Percentiles rank a stretch among this genome's conserved stretches.
These are phyloP conservation scores for Euphorbia corollata DNA, from an alignment of 441 rosid species.

Conservation along the genomic window DNA sequence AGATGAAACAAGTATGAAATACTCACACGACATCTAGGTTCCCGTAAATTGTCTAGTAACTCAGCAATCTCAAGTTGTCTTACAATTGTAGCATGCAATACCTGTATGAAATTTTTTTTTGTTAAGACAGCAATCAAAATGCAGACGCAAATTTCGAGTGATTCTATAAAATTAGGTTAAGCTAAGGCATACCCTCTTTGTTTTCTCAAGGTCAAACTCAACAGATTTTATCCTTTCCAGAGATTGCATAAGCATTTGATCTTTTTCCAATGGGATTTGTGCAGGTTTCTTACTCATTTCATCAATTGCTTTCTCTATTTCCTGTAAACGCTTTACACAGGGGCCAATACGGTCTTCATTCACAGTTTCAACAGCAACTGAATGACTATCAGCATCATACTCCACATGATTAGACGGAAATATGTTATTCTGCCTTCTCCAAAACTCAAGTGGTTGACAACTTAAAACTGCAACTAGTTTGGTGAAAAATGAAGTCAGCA, in stretches of 20 bases:
- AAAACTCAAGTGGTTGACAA: slow-evolving; percentile 32
- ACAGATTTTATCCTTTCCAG: slow-evolving; percentile 79
- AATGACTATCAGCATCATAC: slow-evolving; percentile 23
- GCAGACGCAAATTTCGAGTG: slow-evolving; percentile 1
- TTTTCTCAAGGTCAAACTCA: slow-evolving; percentile 84
- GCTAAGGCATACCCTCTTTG: slow-evolving; percentile 57
- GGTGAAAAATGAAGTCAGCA: slow-evolving; percentile 39
- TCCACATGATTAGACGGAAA: slow-evolving; percentile 46
- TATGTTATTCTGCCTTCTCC: slow-evolving; percentile 49
- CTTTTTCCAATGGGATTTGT: slow-evolving; percentile 72
- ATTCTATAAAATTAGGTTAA: background rate
- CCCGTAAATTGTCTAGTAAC: slow-evolving; percentile 45
- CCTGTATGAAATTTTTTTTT: slow-evolving; percentile 41
- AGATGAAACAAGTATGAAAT: slow-evolving; percentile 1
- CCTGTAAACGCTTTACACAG: slow-evolving; percentile 68
- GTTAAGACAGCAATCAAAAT: slow-evolving; percentile 3
- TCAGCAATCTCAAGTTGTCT: slow-evolving; percentile 72
- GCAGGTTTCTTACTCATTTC: slow-evolving; percentile 63
- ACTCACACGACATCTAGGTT: slow-evolving; percentile 62
- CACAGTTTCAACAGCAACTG: slow-evolving; percentile 29
- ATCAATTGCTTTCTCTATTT: slow-evolving; percentile 53
- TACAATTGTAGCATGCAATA: slow-evolving; percentile 55
- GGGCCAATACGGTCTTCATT: slow-evolving; percentile 47
- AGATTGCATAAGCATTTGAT: slow-evolving; percentile 67
- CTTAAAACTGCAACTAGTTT: slow-evolving; percentile 46